A percentile compares a stretch with the other conserved stretches of the same genome.
These are phyloP conservation scores for Tetrahymena borealis DNA, from an alignment of 73 alveolate genomes.

Conservation along the genomic window DNA sequence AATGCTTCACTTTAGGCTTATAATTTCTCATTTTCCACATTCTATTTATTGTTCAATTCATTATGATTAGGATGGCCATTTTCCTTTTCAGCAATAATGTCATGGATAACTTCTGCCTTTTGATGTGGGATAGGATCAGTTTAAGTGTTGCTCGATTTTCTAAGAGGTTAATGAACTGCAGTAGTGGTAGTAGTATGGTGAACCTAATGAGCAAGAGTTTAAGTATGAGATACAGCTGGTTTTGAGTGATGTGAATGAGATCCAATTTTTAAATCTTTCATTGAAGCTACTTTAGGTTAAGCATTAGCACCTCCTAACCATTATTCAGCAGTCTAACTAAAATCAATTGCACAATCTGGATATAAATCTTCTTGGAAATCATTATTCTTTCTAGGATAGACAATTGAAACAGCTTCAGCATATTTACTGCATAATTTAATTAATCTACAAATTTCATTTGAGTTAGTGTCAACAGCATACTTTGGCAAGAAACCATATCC, in stretches of 20 bases:
- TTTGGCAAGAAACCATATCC: slow-evolving; percentile 78
- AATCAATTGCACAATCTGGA: slow-evolving; percentile 47
- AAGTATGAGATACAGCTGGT: not conserved
- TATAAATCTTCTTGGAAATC: slow-evolving; percentile 62
- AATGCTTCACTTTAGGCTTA: not conserved
- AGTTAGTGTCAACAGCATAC: slow-evolving; percentile 51
- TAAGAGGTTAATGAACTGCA: not conserved
- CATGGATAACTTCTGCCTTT: not conserved
- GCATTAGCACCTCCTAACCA: not conserved
- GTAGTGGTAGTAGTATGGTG: not conserved
- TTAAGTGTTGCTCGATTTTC: not conserved
- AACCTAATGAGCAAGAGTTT: not conserved
- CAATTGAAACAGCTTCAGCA: slow-evolving; percentile 52
- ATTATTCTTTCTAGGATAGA: slow-evolving; percentile 66
- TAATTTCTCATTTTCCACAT: not conserved
- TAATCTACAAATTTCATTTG: slow-evolving; percentile 61
- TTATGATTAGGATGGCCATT: not conserved
- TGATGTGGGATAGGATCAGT: not conserved
- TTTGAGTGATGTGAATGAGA: not conserved
- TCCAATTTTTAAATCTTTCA: not conserved
- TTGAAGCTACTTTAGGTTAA: not conserved
- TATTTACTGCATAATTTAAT: slow-evolving; percentile 58
- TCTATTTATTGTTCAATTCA: not conserved
- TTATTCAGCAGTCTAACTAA: not conserved
- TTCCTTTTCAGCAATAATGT: not conserved